Evolutionary conservation across 2,329 filamentous ascomycete genomes (phyloP).

Genomic region (Penicillium griseofulvum): DNA sequence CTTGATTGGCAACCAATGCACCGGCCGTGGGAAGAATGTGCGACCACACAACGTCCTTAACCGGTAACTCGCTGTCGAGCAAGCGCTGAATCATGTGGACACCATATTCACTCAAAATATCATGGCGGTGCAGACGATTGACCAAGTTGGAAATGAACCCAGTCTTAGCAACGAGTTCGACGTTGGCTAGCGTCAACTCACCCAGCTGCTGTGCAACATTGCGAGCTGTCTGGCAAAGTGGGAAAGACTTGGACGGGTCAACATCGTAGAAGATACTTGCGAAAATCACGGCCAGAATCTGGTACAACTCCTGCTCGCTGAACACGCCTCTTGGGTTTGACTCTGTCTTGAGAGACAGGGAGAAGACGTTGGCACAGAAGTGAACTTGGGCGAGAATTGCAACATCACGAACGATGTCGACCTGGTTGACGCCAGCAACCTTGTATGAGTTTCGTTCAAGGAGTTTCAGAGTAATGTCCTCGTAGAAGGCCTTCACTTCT

Average conservation of each 20-base stretch:
- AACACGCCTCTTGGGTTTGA: slow-evolving; percentile 52
- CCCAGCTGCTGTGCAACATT: slow-evolving; percentile 51
- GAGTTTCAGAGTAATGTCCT: slow-evolving; percentile 47
- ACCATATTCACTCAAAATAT: slow-evolving; percentile 53
- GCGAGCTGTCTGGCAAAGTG: slow-evolving; percentile 50
- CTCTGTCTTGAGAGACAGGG: slow-evolving; percentile 55
- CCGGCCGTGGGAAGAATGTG: slow-evolving; percentile 59
- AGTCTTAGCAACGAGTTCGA: slow-evolving; percentile 44
- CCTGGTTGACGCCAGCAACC: slow-evolving; percentile 45
- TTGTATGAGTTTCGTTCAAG: slow-evolving; percentile 47
- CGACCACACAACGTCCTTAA: slow-evolving; percentile 55
- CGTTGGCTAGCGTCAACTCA: slow-evolving; percentile 50
- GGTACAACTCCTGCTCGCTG: slow-evolving; percentile 54
- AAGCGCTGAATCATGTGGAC: slow-evolving; percentile 56
- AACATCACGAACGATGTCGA: slow-evolving; percentile 51
- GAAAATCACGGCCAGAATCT: slow-evolving; percentile 54
- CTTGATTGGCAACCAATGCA: slow-evolving; percentile 57
- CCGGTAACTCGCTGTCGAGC: slow-evolving; percentile 46
- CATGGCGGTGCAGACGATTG: slow-evolving; percentile 38
- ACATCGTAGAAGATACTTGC: slow-evolving; percentile 56
- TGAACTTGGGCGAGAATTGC: slow-evolving; percentile 55
- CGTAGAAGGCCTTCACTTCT: slow-evolving; percentile 49
- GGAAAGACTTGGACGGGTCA: slow-evolving; percentile 53
- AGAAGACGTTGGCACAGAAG: slow-evolving; percentile 56
- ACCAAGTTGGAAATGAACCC: slow-evolving; percentile 45